Evolutionary conservation across 225 moss, liverwort and hornwort species (phyloP).

Genomic region (Thuidium tamariscinum): DNA sequence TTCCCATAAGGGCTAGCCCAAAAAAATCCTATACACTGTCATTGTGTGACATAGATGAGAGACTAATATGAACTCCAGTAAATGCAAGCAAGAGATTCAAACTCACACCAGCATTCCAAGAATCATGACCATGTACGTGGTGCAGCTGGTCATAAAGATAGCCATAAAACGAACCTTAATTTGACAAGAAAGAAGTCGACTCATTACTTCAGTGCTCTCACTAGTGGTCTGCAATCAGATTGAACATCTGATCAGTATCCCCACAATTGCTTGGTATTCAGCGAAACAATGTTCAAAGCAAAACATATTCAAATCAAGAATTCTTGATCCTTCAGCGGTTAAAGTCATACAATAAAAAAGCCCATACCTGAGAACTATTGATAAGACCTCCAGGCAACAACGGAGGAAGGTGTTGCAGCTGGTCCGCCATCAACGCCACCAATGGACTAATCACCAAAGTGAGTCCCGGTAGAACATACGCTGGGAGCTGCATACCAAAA

Average conservation of each 20-base stretch:
- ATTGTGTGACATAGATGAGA: not conserved
- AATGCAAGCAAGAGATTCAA: not conserved
- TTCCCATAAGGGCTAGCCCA: not conserved
- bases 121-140: not conserved
- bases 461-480: slow-evolving; percentile 65
- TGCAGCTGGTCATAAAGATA: not conserved
- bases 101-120: not conserved
- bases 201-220: slow-evolving; percentile 72
- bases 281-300: not conserved
- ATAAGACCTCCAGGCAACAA: slow-evolving; percentile 72
- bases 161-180: slow-evolving; percentile 46
- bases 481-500: slow-evolving; percentile 42
- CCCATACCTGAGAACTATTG: slow-evolving; percentile 70
- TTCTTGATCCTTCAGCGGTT: not conserved
- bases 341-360: not conserved
- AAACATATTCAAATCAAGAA: not conserved
- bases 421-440: slow-evolving; percentile 88
- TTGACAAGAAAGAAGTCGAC: slow-evolving; percentile 47
- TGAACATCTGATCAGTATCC: not conserved
- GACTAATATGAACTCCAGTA: not conserved
- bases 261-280: not conserved
- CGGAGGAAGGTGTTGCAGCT: slow-evolving; percentile 73
- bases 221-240: slow-evolving; percentile 40
- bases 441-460: slow-evolving; percentile 89
- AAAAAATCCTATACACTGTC: not conserved